These are phyloP conservation scores for Exobasidium cylindrosporum DNA, from an alignment of 1,284 basidiomycete species.

Conservation along the genomic window DNA sequence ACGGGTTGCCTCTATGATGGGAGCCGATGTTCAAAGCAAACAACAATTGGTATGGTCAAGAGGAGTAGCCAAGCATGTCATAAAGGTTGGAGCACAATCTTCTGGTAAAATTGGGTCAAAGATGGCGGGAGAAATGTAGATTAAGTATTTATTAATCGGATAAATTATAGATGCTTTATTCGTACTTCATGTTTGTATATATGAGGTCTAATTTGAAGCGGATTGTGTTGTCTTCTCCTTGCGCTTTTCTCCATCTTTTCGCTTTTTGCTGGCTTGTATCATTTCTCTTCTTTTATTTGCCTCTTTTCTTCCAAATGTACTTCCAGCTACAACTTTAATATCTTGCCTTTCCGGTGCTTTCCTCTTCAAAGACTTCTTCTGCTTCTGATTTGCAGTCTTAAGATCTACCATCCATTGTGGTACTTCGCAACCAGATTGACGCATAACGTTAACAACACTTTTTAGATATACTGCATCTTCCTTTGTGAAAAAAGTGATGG, in stretches of 20 bases:
- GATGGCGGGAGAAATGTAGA: background rate
- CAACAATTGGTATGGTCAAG: slow-evolving; percentile 19
- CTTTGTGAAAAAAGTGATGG: slow-evolving; percentile 91
- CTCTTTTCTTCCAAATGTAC: slow-evolving; percentile 17
- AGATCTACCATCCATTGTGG: slow-evolving; percentile 51
- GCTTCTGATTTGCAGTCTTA: slow-evolving; percentile 82
- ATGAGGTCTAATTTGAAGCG: no score
- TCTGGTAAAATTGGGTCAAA: background rate
- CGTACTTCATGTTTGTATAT: background rate
- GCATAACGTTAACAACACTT: slow-evolving; percentile 90
- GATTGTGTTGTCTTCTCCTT: background rate
- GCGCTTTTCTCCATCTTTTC: slow-evolving; percentile 17
- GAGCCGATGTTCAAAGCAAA: background rate
- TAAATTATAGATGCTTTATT: slow-evolving; percentile 1
- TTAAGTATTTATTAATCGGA: background rate
- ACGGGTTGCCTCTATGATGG: background rate
- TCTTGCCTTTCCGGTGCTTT: slow-evolving; percentile 65
- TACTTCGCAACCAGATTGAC: slow-evolving; percentile 69
- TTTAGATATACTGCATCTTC: slow-evolving; percentile 57
- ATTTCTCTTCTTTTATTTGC: slow-evolving; percentile 41
- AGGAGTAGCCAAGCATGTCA: slow-evolving; percentile 13
- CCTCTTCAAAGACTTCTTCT: slow-evolving; percentile 77
- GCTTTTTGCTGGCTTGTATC: slow-evolving; percentile 43
- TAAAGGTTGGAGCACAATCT: slow-evolving; percentile 19
- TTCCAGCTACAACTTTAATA: slow-evolving; percentile 40